Percentiles rank a stretch among this genome's conserved stretches.
These are phyloP conservation scores for Hymenoscyphus fructigenus DNA, from an alignment of 2,329 filamentous ascomycete genomes.

Conservation along the genomic window DNA sequence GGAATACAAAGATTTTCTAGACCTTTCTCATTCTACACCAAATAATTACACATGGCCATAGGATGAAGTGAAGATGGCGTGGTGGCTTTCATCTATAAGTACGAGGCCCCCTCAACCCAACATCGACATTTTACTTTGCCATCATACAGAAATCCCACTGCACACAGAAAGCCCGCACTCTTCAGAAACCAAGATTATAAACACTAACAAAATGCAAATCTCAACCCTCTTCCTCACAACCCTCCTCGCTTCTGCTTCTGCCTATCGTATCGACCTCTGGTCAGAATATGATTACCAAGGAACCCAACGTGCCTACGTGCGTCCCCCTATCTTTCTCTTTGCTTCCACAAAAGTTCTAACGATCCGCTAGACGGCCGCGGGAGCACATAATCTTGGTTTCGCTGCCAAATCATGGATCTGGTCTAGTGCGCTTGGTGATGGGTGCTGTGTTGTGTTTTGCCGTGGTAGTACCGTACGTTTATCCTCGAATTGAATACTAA, in stretches of 20 bases:
- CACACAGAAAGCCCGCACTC: no score
- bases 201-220: no score
- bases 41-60: no score
- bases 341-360: background rate
- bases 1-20: no score
- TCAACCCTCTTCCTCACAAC: no score
- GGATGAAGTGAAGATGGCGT: no score
- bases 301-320: background rate
- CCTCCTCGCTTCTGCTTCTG: background rate
- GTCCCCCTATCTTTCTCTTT: background rate
- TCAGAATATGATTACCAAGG: background rate
- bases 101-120: no score
- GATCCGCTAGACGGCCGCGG: background rate
- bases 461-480: background rate
- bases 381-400: background rate
- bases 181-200: no score
- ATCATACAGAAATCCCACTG: no score
- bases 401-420: constrained; percentile 3
- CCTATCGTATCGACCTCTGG: constrained; percentile 6
- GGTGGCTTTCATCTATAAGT: no score
- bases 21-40: no score
- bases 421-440: constrained; percentile 1
- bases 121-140: no score
- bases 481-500: background rate
- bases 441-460: constrained; percentile 6